Percentiles rank a stretch among this genome's conserved stretches.
Conservation (phyloP, 2,329 filamentous ascomycete genomes). For the Aspergillus fumigatus region DNA sequence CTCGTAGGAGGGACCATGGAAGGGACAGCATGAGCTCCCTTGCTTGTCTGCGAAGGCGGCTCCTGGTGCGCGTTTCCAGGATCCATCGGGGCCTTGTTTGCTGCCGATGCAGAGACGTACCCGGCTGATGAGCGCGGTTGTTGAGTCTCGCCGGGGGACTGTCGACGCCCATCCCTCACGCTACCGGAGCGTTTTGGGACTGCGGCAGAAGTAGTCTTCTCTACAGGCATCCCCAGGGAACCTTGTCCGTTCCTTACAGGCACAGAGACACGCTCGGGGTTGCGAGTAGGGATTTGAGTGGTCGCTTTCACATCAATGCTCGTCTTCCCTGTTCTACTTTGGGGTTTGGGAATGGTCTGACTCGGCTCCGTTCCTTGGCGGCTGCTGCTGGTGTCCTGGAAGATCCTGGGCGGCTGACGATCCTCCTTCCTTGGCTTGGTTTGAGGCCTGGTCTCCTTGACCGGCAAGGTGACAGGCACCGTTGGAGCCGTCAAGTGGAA, state of each 20-base stretch:
- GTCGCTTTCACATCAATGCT: background rate
- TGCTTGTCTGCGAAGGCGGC: background rate
- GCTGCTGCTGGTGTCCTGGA: background rate
- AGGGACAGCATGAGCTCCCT: conserved; percentile 5
- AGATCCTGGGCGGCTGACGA: background rate
- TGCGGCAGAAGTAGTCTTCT: background rate
- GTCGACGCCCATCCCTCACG: conserved; percentile 9
- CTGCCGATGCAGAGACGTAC: conserved; percentile 21
- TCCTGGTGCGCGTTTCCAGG: background rate
- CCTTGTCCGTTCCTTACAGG: background rate
- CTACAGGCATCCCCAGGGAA: background rate
- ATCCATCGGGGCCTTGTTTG: conserved; percentile 1
- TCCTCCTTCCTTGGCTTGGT: background rate
- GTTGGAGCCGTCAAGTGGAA: conserved; percentile 1
- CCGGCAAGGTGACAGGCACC: conserved; percentile 1
- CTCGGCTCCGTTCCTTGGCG: background rate
- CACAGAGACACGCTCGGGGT: background rate
- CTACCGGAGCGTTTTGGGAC: conserved; percentile 16
- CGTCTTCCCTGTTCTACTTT: background rate
- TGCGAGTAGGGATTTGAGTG: background rate
- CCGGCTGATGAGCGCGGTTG: conserved; percentile 14
- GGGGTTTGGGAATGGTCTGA: background rate
- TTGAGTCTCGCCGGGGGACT: conserved; percentile 4
- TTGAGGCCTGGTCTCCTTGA: conserved; percentile 3
- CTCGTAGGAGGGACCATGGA: conserved; percentile 12